Base-by-base conservation (phyloP, 345 rosid genomes). In the Cardiospermum halicacabum region DNA sequence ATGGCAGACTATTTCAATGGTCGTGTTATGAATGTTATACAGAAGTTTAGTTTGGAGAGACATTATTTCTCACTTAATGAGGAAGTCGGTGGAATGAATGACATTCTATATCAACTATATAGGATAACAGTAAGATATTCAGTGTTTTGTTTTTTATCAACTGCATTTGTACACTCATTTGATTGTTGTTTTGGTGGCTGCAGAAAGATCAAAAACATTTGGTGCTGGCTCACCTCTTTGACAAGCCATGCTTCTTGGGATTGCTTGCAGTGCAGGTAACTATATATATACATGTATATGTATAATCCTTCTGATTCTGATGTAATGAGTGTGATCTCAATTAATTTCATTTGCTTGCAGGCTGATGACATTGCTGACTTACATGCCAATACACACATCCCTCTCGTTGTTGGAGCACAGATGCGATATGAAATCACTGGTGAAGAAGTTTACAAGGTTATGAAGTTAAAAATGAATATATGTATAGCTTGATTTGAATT, bases 31-130 rank as follows among this genome's bases (percentile, higher is more conserved):
- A 76, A 83, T 34, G 85, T 83, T 48, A 69, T 83, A 25, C 26
- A 45, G 18, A 64, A 57, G 15, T 58, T 66, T 58, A 76, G 58
- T 6, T 48, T 83, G 22, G 80, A 81, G 61, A 68, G 80, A 18
- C 88, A 83, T 43, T 83, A 65, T 68, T 61, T 31, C 28, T 76
- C 85, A 4, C 88, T 80, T 8, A 83, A 83, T 26, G 85, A 83
- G 37, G 88, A 83, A 75, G 74, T 77, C 13, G 88, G 88, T 26
- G 88, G 88, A 56, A 83, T 83, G 88, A 83, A 83, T 56, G 88
- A 83, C 56, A 69, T 81, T 43, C 83, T 78, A 11, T 81, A 83
- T 71, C 75, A 30, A 55, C 55, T 83, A 58, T 83, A 58, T 49
- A 69, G 37, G 24, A 42, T 81, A 19, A 80, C 83, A 27, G 88